phyloP scores from a whole-genome alignment of 352 stramenopile species.

The Pythium periplocum region DNA sequence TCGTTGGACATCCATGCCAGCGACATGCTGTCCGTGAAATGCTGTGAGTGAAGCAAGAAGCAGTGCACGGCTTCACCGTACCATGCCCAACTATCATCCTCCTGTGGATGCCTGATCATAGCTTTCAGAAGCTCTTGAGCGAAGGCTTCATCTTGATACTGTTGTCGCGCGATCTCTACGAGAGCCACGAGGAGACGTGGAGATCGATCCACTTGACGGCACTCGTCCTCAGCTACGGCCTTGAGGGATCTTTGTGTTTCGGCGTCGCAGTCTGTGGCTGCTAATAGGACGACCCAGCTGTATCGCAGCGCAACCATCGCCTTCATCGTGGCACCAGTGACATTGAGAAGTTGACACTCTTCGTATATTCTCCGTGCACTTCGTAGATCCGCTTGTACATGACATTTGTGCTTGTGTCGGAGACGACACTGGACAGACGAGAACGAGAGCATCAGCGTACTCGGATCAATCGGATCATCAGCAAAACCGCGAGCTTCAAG shows the following conservation, averaged over 20 bases:
- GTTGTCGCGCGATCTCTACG: background rate
- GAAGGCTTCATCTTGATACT: conserved; percentile 1
- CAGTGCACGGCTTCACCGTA: background rate
- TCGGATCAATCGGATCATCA: background rate
- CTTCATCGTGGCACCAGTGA: no score
- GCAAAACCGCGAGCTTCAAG: conserved; percentile 7
- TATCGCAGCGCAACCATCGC: conserved; percentile 13
- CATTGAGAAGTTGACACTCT: no score
- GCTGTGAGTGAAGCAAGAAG: background rate
- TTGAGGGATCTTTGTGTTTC: background rate
- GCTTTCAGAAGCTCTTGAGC: conserved; percentile 2
- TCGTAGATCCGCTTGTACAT: no score
- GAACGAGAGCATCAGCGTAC: conserved; percentile 3
- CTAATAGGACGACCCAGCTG: conserved; percentile 13
- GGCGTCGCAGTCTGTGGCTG: background rate
- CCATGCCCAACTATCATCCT: background rate
- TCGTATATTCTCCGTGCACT: conserved; percentile 5
- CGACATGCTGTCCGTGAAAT: no score
- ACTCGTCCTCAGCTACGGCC: conserved; percentile 1
- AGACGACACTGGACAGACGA: background rate
- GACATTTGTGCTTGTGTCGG: background rate
- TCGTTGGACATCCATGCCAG: no score
- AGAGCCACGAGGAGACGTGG: conserved; percentile 9
- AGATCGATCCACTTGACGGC: background rate
- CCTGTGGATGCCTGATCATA: conserved; percentile 1